Evolutionary conservation across 257 asterid genomes (phyloP), one percentile per base, ranked within the genome.

Genomic region (Salvia hispanica): DNA sequence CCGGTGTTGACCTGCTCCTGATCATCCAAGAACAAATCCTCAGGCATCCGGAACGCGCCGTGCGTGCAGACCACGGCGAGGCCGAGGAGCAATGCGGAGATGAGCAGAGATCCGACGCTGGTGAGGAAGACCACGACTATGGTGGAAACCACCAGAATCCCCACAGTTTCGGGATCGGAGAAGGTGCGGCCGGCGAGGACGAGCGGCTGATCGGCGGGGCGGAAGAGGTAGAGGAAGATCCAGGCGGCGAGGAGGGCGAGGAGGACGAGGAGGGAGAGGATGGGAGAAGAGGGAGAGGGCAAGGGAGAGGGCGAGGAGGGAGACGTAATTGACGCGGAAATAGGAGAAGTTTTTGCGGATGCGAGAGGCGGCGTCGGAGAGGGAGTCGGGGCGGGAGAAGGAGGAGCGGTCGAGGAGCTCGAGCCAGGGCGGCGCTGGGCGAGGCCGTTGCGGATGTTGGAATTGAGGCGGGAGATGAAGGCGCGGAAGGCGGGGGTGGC

Each of bases 391-490:
- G 11, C 96, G 96, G 64, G 96, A 58, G 74, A 86, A 84, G 71
- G 96, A 80, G 76, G 95, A 67, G 28, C 97, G 95, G 59, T 91
- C 97, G 46, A 79, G 31, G 58, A 91, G 91, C 67, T 91, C 97
- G 52, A 66, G 61, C 96, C 96, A 91, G 4, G 97, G 67, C 97
- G 95, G 69, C 97, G 94, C 76, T 85, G 96, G 64, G 96, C 75
- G 76, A 88, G 78, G 50, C 86, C 88, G 65, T 80, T 81, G 67
- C 95, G 88, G 63, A 84, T 16, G 56, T 86, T 81, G 80, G 95
- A 10, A 63, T 84, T 78, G 34, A 88, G 80, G 42, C 92, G 95
- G 57, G 87, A 74, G 43, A 91, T 58, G 76, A 88, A 91, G 33
- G 87, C 69, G 62, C 91, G 92, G 74, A 88, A 88, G 77, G 97